Evolutionary conservation across 176 grass and related monocot species (phyloP), one percentile per base, ranked within the genome.

Genomic region (Lolium perenne): DNA sequence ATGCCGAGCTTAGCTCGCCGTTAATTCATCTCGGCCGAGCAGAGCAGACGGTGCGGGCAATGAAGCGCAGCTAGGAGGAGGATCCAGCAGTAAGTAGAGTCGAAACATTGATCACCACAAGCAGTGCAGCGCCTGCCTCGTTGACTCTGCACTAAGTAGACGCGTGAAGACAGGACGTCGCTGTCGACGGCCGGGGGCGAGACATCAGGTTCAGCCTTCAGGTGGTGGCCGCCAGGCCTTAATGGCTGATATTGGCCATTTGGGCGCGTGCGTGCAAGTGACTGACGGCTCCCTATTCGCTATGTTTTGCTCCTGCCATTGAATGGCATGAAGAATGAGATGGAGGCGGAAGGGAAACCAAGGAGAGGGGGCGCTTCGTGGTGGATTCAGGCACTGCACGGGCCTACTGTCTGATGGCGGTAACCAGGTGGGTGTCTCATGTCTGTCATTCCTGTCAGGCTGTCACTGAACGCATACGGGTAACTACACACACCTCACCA

Each of bases 261-360:
- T 57, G 55, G 65, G 17, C 15, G 65, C 32, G 15, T 18, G 15
- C 32, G 64, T 38, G 64, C 65, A 8, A 5, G 40, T 41, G 40
- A 41, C 5, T 41, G 40, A 41, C 40, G 40, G 40, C 40, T 41
- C 7, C 9, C 1, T 0, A 15, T 71, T 40, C 15, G 23, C 38
- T 45, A 3, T 41, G 67, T n/a, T 43, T 45, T 11, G 10, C 20
- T 11, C n/a, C 48, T 5, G 55, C 86, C 81, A 83, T 84, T 84
- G 54, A 88, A 84, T 79, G 64, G 81, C 87, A 53, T 63, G 65
- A 54, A 73, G 59, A 79, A 26, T 71, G 80, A 66, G 51, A 18
- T 69, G 80, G 46, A 3, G 46, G 38, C 14, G 13, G 12, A 14
- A 43, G 57, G 21, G 5, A 16, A 6, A 74, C 26, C 22, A 17